phyloP scores from a whole-genome alignment of 192 early-diverging fungal genomes.

The Phlyctochytrium arcticum region DNA sequence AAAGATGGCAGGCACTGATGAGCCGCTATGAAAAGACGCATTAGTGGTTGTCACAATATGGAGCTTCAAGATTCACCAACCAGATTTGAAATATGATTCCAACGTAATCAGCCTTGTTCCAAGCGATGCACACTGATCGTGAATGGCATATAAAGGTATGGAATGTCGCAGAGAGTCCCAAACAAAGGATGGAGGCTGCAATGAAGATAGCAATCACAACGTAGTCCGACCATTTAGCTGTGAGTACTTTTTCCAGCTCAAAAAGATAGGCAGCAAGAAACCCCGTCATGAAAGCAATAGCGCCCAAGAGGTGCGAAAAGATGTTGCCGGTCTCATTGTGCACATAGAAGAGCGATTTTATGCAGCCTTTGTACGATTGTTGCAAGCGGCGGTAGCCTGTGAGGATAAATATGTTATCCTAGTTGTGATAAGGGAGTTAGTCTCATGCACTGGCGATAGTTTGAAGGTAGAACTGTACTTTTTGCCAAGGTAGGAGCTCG shows the following conservation, averaged over 20 bases:
- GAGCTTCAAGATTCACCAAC: slow-evolving; percentile 28
- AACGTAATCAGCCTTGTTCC: slow-evolving; percentile 91
- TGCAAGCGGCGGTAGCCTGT: slow-evolving; percentile 76
- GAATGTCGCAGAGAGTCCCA: slow-evolving; percentile 74
- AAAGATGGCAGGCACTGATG: slow-evolving; percentile 40
- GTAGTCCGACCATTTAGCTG: slow-evolving; percentile 59
- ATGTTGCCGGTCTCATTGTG: slow-evolving; percentile 97
- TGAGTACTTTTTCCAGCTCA: slow-evolving; percentile 26
- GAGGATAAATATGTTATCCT: slow-evolving; percentile 76
- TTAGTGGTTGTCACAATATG: too few species aligned
- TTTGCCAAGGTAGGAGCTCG: slow-evolving; percentile 19
- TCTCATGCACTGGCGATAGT: background rate
- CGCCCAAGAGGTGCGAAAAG: slow-evolving; percentile 79
- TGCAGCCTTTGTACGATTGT: slow-evolving; percentile 70
- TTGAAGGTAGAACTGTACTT: background rate
- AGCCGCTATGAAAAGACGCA: slow-evolving; percentile 19
- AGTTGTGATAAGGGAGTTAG: slow-evolving; percentile 5
- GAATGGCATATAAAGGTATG: slow-evolving; percentile 87
- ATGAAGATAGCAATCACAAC: slow-evolving; percentile 73
- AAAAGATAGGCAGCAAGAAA: slow-evolving; percentile 32
- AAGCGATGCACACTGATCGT: slow-evolving; percentile 52
- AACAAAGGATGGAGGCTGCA: slow-evolving; percentile 68
- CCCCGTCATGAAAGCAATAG: slow-evolving; percentile 47
- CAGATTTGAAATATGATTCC: slow-evolving; percentile 84
- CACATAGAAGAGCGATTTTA: slow-evolving; percentile 70